Conservation (phyloP, 2,329 filamentous ascomycete genomes). For the Madurella fahalii region DNA sequence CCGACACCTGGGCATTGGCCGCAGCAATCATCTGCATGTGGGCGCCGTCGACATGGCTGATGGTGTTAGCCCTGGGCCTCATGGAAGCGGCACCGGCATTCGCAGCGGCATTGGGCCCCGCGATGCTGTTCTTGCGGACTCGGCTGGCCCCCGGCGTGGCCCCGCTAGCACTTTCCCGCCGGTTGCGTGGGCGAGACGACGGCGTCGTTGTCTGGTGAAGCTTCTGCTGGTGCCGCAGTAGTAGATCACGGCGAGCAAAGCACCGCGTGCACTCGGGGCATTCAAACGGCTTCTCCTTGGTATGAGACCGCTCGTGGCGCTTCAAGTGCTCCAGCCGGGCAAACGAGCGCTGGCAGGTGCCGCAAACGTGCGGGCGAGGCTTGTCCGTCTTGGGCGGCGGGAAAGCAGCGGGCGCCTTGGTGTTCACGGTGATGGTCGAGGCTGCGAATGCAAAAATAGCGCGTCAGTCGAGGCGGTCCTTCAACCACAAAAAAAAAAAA, state of each 20-base stretch:
- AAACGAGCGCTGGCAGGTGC: conserved; percentile 86
- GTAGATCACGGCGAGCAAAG: conserved; percentile 87
- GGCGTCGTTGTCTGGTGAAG: conserved; percentile 90
- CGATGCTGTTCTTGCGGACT: conserved; percentile 89
- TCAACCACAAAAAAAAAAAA: not conserved
- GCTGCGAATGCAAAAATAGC: conserved; percentile 29
- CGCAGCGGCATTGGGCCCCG: conserved; percentile 47
- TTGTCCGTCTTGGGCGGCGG: conserved; percentile 95
- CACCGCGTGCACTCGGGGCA: conserved; percentile 92
- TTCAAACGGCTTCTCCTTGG: conserved; percentile 98
- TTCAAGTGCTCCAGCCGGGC: conserved; percentile 94
- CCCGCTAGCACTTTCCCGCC: conserved; percentile 82
- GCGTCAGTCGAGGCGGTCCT: conserved; percentile 12
- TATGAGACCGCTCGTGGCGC: conserved; percentile 95
- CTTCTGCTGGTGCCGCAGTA: conserved; percentile 96
- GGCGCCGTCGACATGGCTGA: conserved; percentile 82
- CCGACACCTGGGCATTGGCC: conserved; percentile 51
- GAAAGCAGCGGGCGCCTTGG: conserved; percentile 44
- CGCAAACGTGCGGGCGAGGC: conserved; percentile 89
- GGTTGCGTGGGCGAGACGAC: conserved; percentile 78
- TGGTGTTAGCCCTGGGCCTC: conserved; percentile 90
- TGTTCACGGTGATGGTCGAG: conserved; percentile 51
- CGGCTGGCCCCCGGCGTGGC: conserved; percentile 63
- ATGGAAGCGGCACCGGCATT: conserved; percentile 56
- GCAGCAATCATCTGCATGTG: conserved; percentile 69